Percentiles rank a stretch among this genome's conserved stretches.
Evolutionary conservation across 129 eudicot species (phyloP).

Genomic region (Helichrysum umbraculigerum): DNA sequence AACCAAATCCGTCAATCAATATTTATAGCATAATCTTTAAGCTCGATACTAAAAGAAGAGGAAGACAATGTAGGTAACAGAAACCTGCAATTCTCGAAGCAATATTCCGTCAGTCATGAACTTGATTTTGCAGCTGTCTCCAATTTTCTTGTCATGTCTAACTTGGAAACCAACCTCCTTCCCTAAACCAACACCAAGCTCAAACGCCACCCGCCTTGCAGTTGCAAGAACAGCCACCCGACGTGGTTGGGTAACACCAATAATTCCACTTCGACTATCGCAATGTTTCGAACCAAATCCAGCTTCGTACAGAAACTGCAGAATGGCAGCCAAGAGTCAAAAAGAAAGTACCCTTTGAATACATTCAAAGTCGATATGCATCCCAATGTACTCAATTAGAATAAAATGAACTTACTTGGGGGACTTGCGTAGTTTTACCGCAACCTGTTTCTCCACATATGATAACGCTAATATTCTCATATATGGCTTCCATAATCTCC

Average conservation of each 20-base stretch:
- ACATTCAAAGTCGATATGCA: background rate
- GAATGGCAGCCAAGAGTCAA: conserved; percentile 17
- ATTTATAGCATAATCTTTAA: background rate
- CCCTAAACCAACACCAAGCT: conserved; percentile 81
- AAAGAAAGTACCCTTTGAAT: background rate
- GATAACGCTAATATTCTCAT: conserved; percentile 68
- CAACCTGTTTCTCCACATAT: conserved; percentile 98
- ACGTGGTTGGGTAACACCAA: conserved; percentile 98
- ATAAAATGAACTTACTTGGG: conserved; percentile 58
- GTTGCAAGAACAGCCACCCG: conserved; percentile 98
- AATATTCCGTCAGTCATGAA: conserved; percentile 99
- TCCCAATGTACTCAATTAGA: background rate
- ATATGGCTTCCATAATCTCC: conserved; percentile 99
- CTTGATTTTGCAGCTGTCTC: conserved; percentile 81
- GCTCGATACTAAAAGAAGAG: background rate
- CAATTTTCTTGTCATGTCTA: conserved; percentile 81
- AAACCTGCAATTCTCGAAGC: conserved; percentile 93
- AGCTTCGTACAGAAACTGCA: conserved; percentile 92
- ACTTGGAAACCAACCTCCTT: conserved; percentile 97
- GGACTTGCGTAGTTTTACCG: conserved; percentile 99
- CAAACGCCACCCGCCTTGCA: conserved; percentile 88
- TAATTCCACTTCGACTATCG: conserved; percentile 61
- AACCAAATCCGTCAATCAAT: background rate
- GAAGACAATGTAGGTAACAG: background rate
- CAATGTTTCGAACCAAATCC: conserved; percentile 66